Conservation (phyloP, 805 yeast genomes). For the Sugiyamaella floridensis region DNA sequence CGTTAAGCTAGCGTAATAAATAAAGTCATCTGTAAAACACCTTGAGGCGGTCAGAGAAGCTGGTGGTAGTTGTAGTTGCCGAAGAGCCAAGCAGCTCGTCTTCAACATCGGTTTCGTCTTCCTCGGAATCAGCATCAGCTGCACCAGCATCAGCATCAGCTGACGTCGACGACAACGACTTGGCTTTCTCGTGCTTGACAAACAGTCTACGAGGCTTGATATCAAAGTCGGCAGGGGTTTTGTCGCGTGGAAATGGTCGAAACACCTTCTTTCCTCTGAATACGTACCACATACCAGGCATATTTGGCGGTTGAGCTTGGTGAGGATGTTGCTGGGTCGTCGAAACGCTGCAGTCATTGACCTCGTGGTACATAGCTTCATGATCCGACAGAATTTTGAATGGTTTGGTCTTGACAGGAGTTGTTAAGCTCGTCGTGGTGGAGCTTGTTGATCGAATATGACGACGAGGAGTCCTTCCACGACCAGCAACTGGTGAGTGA, state of each 20-base stretch:
- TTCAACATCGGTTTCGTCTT: conserved; percentile 11
- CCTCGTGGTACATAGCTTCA: conserved; percentile 13
- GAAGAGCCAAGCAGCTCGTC: background rate
- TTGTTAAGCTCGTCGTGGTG: background rate
- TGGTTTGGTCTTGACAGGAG: background rate
- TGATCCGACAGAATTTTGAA: conserved; percentile 14
- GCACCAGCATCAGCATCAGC: no score
- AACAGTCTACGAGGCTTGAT: conserved; percentile 21
- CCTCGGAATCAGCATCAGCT: conserved; percentile 4
- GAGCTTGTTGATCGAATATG: background rate
- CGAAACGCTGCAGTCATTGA: conserved; percentile 8
- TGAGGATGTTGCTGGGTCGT: conserved; percentile 15
- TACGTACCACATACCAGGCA: conserved; percentile 33
- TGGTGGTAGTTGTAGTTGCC: background rate
- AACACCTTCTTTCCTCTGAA: conserved; percentile 34
- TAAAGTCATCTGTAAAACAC: background rate
- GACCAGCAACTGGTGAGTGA: conserved; percentile 19
- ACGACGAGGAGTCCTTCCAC: conserved; percentile 18
- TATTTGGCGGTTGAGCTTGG: conserved; percentile 12
- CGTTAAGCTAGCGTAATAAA: background rate
- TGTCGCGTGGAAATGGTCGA: conserved; percentile 28
- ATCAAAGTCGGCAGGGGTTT: conserved; percentile 9
- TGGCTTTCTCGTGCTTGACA: background rate
- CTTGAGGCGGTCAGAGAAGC: background rate
- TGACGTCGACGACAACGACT: background rate